Evolutionary conservation across 2,329 filamentous ascomycete species (phyloP), one percentile per base, ranked within the genome.

Genomic region (Xylaria polymorpha): DNA sequence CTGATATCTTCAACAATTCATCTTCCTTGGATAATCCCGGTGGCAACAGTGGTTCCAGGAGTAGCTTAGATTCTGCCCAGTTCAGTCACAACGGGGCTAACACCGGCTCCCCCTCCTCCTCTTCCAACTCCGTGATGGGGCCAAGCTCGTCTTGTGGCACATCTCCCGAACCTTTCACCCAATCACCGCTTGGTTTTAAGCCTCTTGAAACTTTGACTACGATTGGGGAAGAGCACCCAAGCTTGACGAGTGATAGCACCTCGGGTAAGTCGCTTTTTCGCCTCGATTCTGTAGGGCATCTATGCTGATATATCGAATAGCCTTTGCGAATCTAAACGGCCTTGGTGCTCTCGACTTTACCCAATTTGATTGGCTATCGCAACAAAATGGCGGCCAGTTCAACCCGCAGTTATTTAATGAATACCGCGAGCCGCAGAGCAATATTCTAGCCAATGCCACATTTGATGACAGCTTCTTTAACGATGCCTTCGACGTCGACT

Each of bases 371-470:
- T 94, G 91, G 88, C 84, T 96, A 59, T 87, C 90, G 46, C 90
- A 91, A 75, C 92, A 97, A 78, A 95, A 94, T 75, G 91, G 91
- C 66, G 93, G 93, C 65, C 90, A 92, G 72, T 98, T 98, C 76
- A 94, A 98, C 71, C 95, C 96, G 0, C 90, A 96, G 64, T 85
- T 98, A 4, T 98, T 98, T 79, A 93, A 92, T 63, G 93, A 94
- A 74, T 98, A 98, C 81, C 91, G 96, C 61, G 96, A 99, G 77
- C 90, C 94, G 0, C 93, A 97, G 76, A 92, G 94, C 66, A 95
- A 91, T 64, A 86, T 97, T 15, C 82, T 97, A 20, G 84, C 85
- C 73, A 90, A 83, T 76, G 88, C 86, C 51, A 88, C 90, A 9
- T 92, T 97, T 73, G 92, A 93, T 64, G 92, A 90, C 71, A 85